Conservation (phyloP, 768 basidiomycete genomes). For the Boletus rex-veris region DNA sequence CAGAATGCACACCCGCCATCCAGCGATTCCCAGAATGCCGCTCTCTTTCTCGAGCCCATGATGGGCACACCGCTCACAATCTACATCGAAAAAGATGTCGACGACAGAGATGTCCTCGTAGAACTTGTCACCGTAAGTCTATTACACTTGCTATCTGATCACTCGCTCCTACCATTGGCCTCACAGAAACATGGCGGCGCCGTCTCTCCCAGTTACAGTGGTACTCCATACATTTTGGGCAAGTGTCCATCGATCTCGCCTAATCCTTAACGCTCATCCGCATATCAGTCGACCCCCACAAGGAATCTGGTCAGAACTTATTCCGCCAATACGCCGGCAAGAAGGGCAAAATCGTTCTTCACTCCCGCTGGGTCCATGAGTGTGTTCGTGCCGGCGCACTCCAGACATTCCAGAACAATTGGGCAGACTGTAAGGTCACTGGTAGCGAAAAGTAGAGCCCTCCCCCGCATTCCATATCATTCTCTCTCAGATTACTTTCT, state of each 20-base stretch:
- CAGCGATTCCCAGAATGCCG: constrained; percentile 36
- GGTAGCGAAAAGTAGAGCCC: constrained; percentile 63
- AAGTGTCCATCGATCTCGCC: constrained; percentile 24
- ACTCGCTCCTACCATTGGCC: neutral
- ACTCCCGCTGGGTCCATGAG: constrained; percentile 71
- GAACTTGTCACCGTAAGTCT: constrained; percentile 63
- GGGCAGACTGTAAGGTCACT: constrained; percentile 78
- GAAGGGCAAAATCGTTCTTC: constrained; percentile 75
- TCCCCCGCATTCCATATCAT: neutral
- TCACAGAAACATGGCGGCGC: constrained; percentile 73
- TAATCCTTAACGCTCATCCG: constrained; percentile 1
- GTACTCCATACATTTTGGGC: constrained; percentile 80
- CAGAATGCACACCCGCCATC: constrained; percentile 25
- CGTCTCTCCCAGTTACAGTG: constrained; percentile 72
- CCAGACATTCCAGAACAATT: constrained; percentile 72
- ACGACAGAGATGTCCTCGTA: constrained; percentile 60
- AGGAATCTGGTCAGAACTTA: constrained; percentile 75
- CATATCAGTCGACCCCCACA: constrained; percentile 67
- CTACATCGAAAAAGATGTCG: constrained; percentile 79
- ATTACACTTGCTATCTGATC: constrained; percentile 6
- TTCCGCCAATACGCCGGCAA: constrained; percentile 77
- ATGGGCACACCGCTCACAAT: constrained; percentile 71
- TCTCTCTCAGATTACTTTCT: neutral
- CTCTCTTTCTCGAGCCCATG: constrained; percentile 80
- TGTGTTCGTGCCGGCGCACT: constrained; percentile 67